Conservation (phyloP, 169 alveolate genomes). For the Plasmodium ovale region DNA sequence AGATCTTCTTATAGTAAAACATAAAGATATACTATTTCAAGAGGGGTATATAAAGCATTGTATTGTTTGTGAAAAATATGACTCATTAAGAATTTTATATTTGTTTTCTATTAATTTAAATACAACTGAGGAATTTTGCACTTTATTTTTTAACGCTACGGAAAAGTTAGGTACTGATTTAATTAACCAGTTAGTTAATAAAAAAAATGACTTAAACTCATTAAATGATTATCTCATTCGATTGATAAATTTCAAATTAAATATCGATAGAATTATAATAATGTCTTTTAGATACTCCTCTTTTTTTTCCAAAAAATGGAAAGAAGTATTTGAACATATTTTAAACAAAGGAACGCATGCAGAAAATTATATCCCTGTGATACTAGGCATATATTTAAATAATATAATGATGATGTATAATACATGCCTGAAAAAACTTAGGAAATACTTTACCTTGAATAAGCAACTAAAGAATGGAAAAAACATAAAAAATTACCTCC, state of each 20-base stretch:
- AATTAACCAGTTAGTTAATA: conserved; percentile 29
- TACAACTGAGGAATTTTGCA: conserved; percentile 23
- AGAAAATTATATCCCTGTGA: conserved; percentile 58
- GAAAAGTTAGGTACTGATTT: conserved; percentile 35
- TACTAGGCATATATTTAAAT: conserved; percentile 62
- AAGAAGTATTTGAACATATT: conserved; percentile 55
- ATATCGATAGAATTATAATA: conserved; percentile 60
- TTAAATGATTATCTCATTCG: conserved; percentile 30
- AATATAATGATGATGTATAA: conserved; percentile 57
- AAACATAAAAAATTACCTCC: conserved; percentile 1
- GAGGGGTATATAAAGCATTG: conserved; percentile 37
- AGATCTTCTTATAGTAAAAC: conserved; percentile 28
- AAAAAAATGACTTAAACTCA: conserved; percentile 18
- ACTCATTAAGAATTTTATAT: conserved; percentile 38
- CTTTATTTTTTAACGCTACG: conserved; percentile 39
- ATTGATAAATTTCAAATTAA: conserved; percentile 49
- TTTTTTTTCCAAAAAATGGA: conserved; percentile 55
- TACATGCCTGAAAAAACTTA: conserved; percentile 47
- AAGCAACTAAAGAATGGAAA: conserved; percentile 11
- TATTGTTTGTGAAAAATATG: conserved; percentile 67
- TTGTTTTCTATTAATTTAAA: conserved; percentile 60
- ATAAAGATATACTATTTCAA: conserved; percentile 41
- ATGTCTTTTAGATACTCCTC: conserved; percentile 56
- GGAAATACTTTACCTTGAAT: conserved; percentile 31
- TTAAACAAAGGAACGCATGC: conserved; percentile 61